A percentile compares a stretch with the other conserved stretches of the same genome.
Evolutionary conservation across 768 basidiomycete genomes (phyloP).

Genomic region (Neoboletus brunneissimus): DNA sequence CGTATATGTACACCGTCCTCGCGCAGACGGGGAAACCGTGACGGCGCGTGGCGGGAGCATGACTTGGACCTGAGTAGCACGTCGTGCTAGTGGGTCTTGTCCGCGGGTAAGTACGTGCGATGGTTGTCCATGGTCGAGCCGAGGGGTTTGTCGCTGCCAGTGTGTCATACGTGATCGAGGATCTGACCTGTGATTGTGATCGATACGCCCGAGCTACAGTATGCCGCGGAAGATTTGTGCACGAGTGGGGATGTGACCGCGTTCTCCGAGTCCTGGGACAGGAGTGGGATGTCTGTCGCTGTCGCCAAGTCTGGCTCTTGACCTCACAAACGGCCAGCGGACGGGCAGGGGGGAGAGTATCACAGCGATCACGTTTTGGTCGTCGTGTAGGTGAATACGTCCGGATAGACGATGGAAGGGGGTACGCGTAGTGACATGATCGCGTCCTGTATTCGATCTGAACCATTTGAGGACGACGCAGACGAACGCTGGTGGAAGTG

Average conservation of each 20-base stretch:
- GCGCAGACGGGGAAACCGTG: background rate
- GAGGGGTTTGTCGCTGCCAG: background rate
- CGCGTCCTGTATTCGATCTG: background rate
- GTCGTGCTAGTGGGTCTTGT: background rate
- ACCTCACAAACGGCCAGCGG: background rate
- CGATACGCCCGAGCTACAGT: too few species aligned
- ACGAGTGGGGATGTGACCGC: background rate
- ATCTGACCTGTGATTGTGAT: too few species aligned
- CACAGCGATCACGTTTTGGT: background rate
- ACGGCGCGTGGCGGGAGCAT: too few species aligned
- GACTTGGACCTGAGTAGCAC: background rate
- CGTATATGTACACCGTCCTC: too few species aligned
- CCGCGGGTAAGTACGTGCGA: background rate
- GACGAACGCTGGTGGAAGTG: background rate
- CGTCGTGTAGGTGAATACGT: background rate
- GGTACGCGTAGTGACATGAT: background rate
- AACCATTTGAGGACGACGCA: background rate
- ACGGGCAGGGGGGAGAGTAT: background rate
- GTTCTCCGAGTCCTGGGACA: background rate
- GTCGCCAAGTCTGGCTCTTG: background rate
- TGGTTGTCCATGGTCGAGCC: background rate
- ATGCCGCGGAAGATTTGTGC: background rate
- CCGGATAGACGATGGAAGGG: background rate
- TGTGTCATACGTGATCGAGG: background rate
- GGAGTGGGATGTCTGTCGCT: background rate